Base-by-base conservation (phyloP, 2,329 filamentous ascomycete species). In the Fusarium nematophilum region DNA sequence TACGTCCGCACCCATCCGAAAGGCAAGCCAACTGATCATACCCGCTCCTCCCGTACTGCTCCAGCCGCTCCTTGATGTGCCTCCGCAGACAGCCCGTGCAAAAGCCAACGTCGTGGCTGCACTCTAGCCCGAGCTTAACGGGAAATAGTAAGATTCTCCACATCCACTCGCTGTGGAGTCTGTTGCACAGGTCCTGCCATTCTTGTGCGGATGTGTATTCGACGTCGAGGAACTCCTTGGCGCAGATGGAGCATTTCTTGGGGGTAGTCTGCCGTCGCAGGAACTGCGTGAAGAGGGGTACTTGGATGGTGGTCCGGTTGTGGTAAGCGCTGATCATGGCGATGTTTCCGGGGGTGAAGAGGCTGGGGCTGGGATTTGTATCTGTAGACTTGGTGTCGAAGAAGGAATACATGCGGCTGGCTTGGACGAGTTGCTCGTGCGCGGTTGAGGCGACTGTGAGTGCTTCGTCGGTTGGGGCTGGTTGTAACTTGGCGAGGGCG, bases 81-180 rank as follows among this genome's bases (percentile, higher is more conserved):
- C 21, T 43, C 3, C 23, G 33, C 6, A 57, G 9, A 25, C 53
- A 57, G 5, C 11, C 7, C 0, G 37, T 57, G 21, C 56, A 59
- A 21, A 59, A 57, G 11, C 53, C 46, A 11, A 59, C 56, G 3
- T 27, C 25, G 30, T 59, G 56, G 9, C 7, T 44, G 10, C 56
- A 59, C 3, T 29, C 14, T 11, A 17, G 13, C n/a, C 31, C 23
- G 5, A 59, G 17, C 15, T 56, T 59, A 6, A 47, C 31, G 2
- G 47, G 53, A 25, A 59, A 53, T 11, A 43, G 9, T 4, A 59
- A 39, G 14, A 59, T 29, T 17, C 18, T 59, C 56, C 56, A 59
- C 26, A 52, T 59, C 56, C 56, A 59, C n/a, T 59, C 42, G 4
- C 52, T 52, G 8, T 44, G 18, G 21, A 56, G 52, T 1, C 48